Evolutionary conservation across 208 protist genomes (phyloP).

Genomic region (Acanthamoeba castellanii): DNA sequence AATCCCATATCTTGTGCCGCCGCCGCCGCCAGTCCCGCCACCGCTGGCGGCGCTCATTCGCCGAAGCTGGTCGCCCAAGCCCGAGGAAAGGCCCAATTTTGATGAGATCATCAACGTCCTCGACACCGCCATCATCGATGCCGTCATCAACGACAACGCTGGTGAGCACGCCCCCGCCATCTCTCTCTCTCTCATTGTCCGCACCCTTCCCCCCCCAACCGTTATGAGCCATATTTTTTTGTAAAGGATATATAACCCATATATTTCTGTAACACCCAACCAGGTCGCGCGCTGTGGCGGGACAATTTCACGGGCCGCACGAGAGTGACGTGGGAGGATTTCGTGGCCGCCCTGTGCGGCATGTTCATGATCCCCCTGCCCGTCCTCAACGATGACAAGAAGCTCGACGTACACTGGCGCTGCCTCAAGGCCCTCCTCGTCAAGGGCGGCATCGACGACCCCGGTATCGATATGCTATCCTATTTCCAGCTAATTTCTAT

Average conservation of each 20-base stretch:
- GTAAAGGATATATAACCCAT: too few relatives aligned
- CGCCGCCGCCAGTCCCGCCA: neutral
- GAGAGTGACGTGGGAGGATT: slow-evolving; percentile 16
- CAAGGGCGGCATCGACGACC: neutral
- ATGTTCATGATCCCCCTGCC: slow-evolving; percentile 16
- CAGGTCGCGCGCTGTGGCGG: slow-evolving; percentile 13
- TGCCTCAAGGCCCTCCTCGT: slow-evolving; percentile 28
- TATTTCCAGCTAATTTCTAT: too few relatives aligned
- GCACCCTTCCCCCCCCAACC: neutral
- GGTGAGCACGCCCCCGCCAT: neutral
- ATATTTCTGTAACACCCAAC: neutral
- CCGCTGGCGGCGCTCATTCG: neutral
- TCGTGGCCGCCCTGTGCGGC: neutral
- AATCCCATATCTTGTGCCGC: too few relatives aligned
- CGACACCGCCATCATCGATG: slow-evolving; percentile 20
- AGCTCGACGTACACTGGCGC: slow-evolving; percentile 19
- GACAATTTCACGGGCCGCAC: slow-evolving; percentile 19
- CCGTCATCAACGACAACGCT: slow-evolving; percentile 31
- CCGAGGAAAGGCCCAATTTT: slow-evolving; percentile 46
- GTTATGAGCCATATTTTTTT: too few relatives aligned
- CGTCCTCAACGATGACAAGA: slow-evolving; percentile 8
- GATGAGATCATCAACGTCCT: slow-evolving; percentile 35
- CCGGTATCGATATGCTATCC: neutral
- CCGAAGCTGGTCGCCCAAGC: neutral
- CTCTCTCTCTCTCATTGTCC: neutral